phyloP scores from a whole-genome alignment of 495 filamentous ascomycete genomes.

The Endocarpon pusillum region DNA sequence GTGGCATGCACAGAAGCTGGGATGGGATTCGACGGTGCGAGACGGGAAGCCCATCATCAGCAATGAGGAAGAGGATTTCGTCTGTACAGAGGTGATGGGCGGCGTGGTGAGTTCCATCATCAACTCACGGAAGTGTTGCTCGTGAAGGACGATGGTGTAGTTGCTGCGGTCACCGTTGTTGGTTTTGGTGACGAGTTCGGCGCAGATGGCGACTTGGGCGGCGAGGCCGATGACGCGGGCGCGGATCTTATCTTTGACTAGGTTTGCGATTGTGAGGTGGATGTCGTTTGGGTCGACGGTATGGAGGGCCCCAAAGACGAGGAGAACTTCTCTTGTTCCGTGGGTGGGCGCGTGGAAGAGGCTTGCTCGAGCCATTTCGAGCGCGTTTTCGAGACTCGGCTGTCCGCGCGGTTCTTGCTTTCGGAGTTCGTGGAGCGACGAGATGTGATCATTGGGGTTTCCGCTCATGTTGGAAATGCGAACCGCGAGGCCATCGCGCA shows the following conservation, averaged over 20 bases:
- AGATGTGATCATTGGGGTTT: constrained; percentile 77
- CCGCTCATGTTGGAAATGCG: constrained; percentile 78
- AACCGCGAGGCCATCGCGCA: constrained; percentile 78
- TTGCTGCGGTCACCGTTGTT: constrained; percentile 59
- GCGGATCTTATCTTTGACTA: constrained; percentile 65
- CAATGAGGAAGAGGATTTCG: constrained; percentile 53
- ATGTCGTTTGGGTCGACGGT: constrained; percentile 91
- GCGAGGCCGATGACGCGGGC: constrained; percentile 78
- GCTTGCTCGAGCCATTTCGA: constrained; percentile 82
- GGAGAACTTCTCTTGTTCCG: constrained; percentile 78
- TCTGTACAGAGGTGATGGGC: constrained; percentile 54
- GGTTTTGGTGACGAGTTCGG: constrained; percentile 69
- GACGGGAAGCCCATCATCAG: constrained; percentile 99
- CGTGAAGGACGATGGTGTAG: constrained; percentile 76
- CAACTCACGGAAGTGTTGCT: constrained; percentile 78
- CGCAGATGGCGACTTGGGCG: constrained; percentile 82
- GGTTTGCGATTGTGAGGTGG: constrained; percentile 63
- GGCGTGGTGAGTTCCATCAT: constrained; percentile 78
- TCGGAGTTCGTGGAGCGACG: constrained; percentile 51
- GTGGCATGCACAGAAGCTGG: constrained; percentile 85
- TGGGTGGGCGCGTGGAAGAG: constrained; percentile 85
- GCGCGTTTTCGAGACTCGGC: constrained; percentile 82
- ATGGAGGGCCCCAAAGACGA: constrained; percentile 80
- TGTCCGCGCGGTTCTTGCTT: constrained; percentile 70
- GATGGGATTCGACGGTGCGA: constrained; percentile 54